Percentiles rank a stretch among this genome's conserved stretches.
Evolutionary conservation across 495 filamentous ascomycete species (phyloP).

Genomic region (Pseudevernia furfuracea): DNA sequence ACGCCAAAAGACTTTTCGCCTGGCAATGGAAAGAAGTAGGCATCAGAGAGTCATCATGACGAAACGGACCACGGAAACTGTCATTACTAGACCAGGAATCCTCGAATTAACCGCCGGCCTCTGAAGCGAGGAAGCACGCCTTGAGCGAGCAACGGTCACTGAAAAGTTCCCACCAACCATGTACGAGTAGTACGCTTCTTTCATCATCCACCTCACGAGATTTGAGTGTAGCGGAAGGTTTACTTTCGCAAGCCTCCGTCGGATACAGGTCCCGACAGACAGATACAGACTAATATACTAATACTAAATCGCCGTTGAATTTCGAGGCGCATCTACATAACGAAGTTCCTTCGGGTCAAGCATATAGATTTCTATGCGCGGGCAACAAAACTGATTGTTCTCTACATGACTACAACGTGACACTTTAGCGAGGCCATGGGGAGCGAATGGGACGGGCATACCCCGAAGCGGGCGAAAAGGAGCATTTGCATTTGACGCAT

Average conservation of each 20-base stretch:
- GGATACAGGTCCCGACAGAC: background rate
- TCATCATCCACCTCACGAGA: background rate
- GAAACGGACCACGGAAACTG: background rate
- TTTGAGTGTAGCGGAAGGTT: background rate
- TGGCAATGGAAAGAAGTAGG: constrained; percentile 12
- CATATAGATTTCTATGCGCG: background rate
- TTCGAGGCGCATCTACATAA: background rate
- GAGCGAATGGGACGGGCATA: background rate
- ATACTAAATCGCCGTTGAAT: background rate
- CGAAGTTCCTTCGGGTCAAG: background rate
- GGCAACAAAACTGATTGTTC: background rate
- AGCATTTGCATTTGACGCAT: background rate
- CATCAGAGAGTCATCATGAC: background rate
- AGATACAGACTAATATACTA: background rate
- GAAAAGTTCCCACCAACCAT: background rate
- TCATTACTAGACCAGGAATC: background rate
- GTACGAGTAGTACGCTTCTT: constrained; percentile 9
- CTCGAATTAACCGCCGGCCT: background rate
- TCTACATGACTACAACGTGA: background rate
- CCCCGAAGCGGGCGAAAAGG: background rate
- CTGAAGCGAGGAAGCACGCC: background rate
- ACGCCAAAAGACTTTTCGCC: constrained; percentile 17
- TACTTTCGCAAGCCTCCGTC: background rate
- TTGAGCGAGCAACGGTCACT: background rate
- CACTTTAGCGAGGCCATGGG: background rate